A percentile compares a stretch with the other conserved stretches of the same genome.
phyloP scores from a whole-genome alignment of 202 grass and related monocot species.

The Zizania palustris region DNA sequence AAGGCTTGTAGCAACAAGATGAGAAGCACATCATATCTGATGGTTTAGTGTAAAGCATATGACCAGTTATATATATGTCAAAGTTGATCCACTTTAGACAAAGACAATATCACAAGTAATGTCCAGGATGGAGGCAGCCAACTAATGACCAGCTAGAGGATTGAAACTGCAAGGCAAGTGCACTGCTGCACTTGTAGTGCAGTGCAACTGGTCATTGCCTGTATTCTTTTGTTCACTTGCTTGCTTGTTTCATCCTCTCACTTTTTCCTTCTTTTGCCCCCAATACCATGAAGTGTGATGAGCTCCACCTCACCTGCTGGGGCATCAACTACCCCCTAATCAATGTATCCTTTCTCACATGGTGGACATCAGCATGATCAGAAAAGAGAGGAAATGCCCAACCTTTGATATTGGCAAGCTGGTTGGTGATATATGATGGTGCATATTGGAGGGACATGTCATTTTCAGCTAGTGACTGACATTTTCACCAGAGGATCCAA shows the following conservation, averaged over 20 bases:
- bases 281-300: neutral
- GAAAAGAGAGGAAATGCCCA: neutral
- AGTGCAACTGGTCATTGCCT: constrained; percentile 35
- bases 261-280: neutral
- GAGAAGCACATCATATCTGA: neutral
- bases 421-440: neutral
- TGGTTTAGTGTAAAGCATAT: constrained; percentile 4
- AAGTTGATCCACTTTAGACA: constrained; percentile 33
- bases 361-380: neutral
- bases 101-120: constrained; percentile 37
- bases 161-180: constrained; percentile 23
- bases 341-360: neutral
- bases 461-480: neutral
- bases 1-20: constrained; percentile 22
- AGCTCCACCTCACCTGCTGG: constrained; percentile 17
- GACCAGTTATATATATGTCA: constrained; percentile 16
- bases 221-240: constrained; percentile 7
- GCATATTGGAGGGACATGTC: neutral
- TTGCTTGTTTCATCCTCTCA: constrained; percentile 17
- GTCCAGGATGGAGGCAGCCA: constrained; percentile 31
- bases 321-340: constrained; percentile 24
- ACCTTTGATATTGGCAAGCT: neutral
- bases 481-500: constrained; percentile 33
- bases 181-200: neutral
- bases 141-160: constrained; percentile 34